Conservation (phyloP, 148 eudicot genomes). For the Selenicereus undatus region DNA sequence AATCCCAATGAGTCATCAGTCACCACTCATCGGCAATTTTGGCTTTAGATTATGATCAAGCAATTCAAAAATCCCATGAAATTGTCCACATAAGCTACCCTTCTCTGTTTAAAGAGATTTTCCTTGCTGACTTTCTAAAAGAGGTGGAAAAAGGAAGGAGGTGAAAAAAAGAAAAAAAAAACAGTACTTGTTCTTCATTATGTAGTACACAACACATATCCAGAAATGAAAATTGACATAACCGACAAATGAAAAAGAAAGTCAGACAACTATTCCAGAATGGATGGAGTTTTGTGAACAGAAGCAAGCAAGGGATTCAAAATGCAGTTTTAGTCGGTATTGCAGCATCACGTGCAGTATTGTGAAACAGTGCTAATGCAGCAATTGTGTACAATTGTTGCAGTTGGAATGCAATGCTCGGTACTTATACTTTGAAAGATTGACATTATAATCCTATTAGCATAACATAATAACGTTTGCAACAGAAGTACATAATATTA, state of each 20-base stretch:
- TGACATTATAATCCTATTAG: too few relatives aligned
- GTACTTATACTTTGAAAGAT: too few relatives aligned
- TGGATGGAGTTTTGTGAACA: background rate
- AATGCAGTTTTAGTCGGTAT: too few relatives aligned
- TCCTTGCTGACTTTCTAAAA: background rate
- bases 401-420: too few relatives aligned
- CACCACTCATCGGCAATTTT: background rate
- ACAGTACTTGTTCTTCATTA: too few relatives aligned
- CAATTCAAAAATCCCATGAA: slow-evolving; percentile 11
- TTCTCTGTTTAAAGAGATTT: background rate
- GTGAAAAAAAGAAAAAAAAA: background rate
- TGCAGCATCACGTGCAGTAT: too few relatives aligned
- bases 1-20: background rate
- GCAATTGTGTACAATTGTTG: too few relatives aligned
- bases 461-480: too few relatives aligned
- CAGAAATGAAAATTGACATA: background rate
- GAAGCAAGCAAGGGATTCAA: background rate
- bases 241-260: background rate
- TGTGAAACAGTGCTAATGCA: too few relatives aligned
- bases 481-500: too few relatives aligned
- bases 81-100: background rate
- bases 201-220: background rate
- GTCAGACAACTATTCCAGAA: background rate
- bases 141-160: background rate
- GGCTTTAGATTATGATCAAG: background rate